Evolutionary conservation across 805 yeast species (phyloP), one percentile per base, ranked within the genome.

Genomic region (Ogataea nakhonphanomensis): DNA sequence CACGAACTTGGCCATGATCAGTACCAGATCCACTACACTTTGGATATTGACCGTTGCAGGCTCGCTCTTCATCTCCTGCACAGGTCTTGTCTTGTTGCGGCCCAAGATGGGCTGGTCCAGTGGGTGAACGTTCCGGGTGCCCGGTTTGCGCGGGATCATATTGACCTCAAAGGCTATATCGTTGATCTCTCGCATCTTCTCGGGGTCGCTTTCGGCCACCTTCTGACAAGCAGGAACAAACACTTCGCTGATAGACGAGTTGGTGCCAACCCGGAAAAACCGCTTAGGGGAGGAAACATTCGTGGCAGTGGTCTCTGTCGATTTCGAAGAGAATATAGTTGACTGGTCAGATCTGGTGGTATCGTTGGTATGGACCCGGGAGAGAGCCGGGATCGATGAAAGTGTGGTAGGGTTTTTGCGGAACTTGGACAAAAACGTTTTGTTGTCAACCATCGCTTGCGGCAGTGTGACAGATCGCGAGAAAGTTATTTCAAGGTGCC

Each of bases 101-200:
- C 49, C 38, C 4, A 37, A 30, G n/a, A 60, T 31, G 3, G 65
- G 65, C 41, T 55, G 57, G 38, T 61, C 65, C 7, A 61, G 28
- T 3, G 65, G 65, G 49, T 61, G 65, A 8, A 57, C 37, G 37
- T 54, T 57, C 29, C 46, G 45, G 5, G 41, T 30, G n/a, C 25
- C 37, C 4, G 31, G 39, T 25, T 30, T 40, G n/a, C 35, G 39
- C 8, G 49, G 42, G 15, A 37, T 36, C 41, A 46, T 37, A 27
- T 43, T 41, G 9, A 58, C 51, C 41, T 60, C 65, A 38, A 59
- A 60, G n/a, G 65, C 65, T 14, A 54, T 49, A 30, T 53, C 56
- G 24, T 50, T 49, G 36, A 52, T 54, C 35, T 53, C 54, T n/a
- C 50, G 32, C 21, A 46, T 30, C 17, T 45, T 40, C 11, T 46